Percentiles rank a stretch among this genome's conserved stretches.
phyloP scores from a whole-genome alignment of 352 stramenopile species.

The Halophytophthora polymorphica region DNA sequence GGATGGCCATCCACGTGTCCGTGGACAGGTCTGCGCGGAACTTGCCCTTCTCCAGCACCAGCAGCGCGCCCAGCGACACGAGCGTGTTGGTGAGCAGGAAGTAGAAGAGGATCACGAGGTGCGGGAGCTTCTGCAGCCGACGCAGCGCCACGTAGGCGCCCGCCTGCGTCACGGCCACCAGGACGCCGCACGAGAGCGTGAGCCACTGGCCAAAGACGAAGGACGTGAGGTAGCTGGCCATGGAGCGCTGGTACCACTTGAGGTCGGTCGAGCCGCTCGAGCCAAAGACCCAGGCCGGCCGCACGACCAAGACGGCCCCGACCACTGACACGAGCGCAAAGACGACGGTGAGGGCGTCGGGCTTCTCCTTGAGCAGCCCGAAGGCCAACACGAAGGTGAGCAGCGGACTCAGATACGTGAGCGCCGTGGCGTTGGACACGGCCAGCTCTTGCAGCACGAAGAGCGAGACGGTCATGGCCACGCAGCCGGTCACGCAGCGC shows the following conservation, averaged over 20 bases:
- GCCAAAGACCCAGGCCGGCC: slow-evolving; percentile 47
- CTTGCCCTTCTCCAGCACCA: slow-evolving; percentile 28
- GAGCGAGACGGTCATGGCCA: slow-evolving; percentile 44
- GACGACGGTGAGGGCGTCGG: slow-evolving; percentile 25
- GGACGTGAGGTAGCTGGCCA: slow-evolving; percentile 24
- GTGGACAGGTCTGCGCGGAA: slow-evolving; percentile 19
- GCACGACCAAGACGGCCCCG: slow-evolving; percentile 42
- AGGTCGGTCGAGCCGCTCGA: slow-evolving; percentile 23
- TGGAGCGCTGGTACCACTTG: slow-evolving; percentile 20
- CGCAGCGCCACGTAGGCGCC: slow-evolving; percentile 43
- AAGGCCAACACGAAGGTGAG: slow-evolving; percentile 59
- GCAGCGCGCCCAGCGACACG: slow-evolving; percentile 28
- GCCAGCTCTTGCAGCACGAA: slow-evolving; percentile 57
- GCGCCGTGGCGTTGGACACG: slow-evolving; percentile 57
- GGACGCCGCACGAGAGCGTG: slow-evolving; percentile 27
- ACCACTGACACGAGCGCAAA: slow-evolving; percentile 41
- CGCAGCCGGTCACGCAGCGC: slow-evolving; percentile 42
- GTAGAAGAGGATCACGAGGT: slow-evolving; percentile 67
- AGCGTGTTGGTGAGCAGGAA: slow-evolving; percentile 43
- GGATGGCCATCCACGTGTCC: slow-evolving; percentile 23
- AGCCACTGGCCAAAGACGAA: slow-evolving; percentile 25
- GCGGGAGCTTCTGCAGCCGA: slow-evolving; percentile 39
- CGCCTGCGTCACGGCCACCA: slow-evolving; percentile 30
- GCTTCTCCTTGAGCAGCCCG: slow-evolving; percentile 43
- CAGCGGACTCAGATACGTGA: slow-evolving; percentile 67